phyloP scores from a whole-genome alignment of 352 stramenopile genomes.

The Globisporangium recalcitrans region DNA sequence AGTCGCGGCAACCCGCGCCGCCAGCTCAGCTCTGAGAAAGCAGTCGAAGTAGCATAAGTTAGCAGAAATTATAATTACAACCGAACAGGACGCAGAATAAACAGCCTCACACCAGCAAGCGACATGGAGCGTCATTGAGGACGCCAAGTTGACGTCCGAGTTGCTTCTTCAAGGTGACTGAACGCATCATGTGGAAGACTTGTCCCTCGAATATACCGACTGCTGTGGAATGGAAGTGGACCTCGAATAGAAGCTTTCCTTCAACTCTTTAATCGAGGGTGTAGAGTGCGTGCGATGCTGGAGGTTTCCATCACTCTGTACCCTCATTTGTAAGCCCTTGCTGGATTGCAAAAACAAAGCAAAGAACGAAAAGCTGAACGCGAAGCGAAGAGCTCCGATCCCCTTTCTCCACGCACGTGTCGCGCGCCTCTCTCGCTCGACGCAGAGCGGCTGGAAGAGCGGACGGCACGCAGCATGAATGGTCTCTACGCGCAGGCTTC shows the following conservation, averaged over 20 bases:
- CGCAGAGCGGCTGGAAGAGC: neutral
- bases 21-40: conserved; percentile 5
- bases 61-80: conserved; percentile 6
- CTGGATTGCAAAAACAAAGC: neutral
- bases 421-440: neutral
- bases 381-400: neutral
- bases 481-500: conserved; percentile 4
- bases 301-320: too few relatives aligned
- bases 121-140: too few relatives aligned
- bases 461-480: neutral
- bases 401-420: neutral
- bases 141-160: too few relatives aligned
- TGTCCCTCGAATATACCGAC: too few relatives aligned
- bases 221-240: too few relatives aligned
- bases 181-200: too few relatives aligned
- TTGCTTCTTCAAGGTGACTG: too few relatives aligned
- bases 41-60: conserved; percentile 20
- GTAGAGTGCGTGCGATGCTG: too few relatives aligned
- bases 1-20: conserved; percentile 5
- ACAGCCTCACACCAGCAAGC: neutral
- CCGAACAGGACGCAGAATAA: neutral
- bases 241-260: too few relatives aligned
- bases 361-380: neutral
- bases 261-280: too few relatives aligned
- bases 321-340: too few relatives aligned